A percentile compares a stretch with the other conserved stretches of the same genome.
phyloP scores from a whole-genome alignment of 1,139 yeast species.

The Yamadazyma epiphylla region DNA sequence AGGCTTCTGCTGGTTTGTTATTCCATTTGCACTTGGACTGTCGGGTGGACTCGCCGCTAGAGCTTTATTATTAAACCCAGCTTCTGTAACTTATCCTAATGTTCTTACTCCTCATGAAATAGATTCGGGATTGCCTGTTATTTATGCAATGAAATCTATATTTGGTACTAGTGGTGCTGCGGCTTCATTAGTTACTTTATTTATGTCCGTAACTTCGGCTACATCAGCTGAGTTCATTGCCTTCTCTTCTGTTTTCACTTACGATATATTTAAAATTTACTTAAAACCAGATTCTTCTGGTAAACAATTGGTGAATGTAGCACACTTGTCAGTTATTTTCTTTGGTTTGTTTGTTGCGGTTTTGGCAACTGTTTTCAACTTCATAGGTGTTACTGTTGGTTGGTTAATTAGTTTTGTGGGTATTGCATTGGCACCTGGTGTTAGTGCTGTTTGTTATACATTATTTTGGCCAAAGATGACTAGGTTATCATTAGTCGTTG shows the following conservation, averaged over 20 bases:
- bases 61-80: slow-evolving; percentile 28
- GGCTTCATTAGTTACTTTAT: slow-evolving; percentile 30
- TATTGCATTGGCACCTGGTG: slow-evolving; percentile 31
- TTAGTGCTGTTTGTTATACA: slow-evolving; percentile 28
- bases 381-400: slow-evolving; percentile 24
- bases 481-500: slow-evolving; percentile 32
- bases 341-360: slow-evolving; percentile 27
- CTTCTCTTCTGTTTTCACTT: slow-evolving; percentile 32
- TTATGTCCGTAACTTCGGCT: slow-evolving; percentile 37
- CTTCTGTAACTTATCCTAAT: slow-evolving; percentile 24
- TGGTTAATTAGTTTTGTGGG: slow-evolving; percentile 33
- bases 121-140: slow-evolving; percentile 19
- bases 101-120: slow-evolving; percentile 15
- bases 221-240: slow-evolving; percentile 37
- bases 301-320: slow-evolving; percentile 23
- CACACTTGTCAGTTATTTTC: slow-evolving; percentile 22
- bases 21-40: slow-evolving; percentile 35
- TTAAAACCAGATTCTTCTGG: slow-evolving; percentile 32
- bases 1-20: slow-evolving; percentile 36
- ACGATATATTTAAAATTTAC: slow-evolving; percentile 32
- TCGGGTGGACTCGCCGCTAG: slow-evolving; percentile 31
- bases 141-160: slow-evolving; percentile 19
- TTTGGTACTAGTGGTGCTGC: slow-evolving; percentile 34
- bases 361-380: slow-evolving; percentile 27
- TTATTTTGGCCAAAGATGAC: slow-evolving; percentile 50